Conservation (phyloP, 2,329 filamentous ascomycete genomes). For the Alternaria gaisen region DNA sequence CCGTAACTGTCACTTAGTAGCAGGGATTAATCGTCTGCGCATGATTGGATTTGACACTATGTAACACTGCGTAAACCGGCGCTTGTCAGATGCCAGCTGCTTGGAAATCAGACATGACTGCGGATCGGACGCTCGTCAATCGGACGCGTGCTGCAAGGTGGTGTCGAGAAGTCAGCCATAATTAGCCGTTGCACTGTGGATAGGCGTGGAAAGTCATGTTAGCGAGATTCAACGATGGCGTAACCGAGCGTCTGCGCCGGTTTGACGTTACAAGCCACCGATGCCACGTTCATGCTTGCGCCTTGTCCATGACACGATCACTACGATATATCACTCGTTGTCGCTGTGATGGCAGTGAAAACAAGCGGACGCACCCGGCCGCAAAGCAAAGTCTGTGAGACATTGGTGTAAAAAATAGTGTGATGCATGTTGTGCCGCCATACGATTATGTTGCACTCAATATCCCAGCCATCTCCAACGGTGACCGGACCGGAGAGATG, state of each 20-base stretch:
- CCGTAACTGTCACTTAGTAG: neutral
- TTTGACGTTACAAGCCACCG: conserved; percentile 44
- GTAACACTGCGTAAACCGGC: conserved; percentile 12
- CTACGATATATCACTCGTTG: conserved; percentile 18
- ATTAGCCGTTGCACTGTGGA: conserved; percentile 6
- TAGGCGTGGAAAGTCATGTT: conserved; percentile 1
- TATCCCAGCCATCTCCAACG: conserved; percentile 8
- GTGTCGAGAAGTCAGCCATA: conserved; percentile 7
- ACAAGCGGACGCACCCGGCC: conserved; percentile 21
- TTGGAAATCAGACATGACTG: conserved; percentile 10
- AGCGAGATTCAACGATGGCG: conserved; percentile 12
- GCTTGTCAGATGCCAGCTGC: conserved; percentile 15
- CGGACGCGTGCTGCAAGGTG: conserved; percentile 12
- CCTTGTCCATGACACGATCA: conserved; percentile 11
- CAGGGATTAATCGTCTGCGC: neutral
- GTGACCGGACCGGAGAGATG: conserved; percentile 14
- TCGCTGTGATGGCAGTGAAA: conserved; percentile 17
- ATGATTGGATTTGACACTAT: conserved; percentile 12
- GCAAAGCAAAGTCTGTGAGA: conserved; percentile 11
- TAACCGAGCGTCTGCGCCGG: conserved; percentile 26
- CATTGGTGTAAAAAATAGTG: conserved; percentile 14
- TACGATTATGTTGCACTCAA: conserved; percentile 23
- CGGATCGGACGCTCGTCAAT: conserved; percentile 15
- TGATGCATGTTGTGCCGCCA: conserved; percentile 29
- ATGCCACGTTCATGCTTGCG: conserved; percentile 18